phyloP scores from a whole-genome alignment of 2,329 filamentous ascomycete species.

The Ilyonectria robusta region DNA sequence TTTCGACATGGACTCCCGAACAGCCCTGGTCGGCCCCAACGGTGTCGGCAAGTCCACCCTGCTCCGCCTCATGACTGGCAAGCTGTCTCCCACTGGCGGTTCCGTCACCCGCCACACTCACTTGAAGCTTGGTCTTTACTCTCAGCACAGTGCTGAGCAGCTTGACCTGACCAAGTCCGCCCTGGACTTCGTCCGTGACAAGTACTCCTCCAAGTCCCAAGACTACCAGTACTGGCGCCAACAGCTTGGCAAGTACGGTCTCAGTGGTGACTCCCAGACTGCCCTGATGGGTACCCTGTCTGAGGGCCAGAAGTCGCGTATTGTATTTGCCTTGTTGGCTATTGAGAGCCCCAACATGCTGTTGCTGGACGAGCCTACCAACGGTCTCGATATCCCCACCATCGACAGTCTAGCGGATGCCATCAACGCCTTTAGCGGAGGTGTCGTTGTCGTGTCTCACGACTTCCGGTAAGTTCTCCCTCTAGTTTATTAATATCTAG shows the following conservation, averaged over 20 bases:
- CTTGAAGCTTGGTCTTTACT: conserved; percentile 98
- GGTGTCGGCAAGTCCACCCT: conserved; percentile 99
- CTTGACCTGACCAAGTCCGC: conserved; percentile 98
- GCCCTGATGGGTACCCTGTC: conserved; percentile 98
- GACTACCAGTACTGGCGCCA: conserved; percentile 99
- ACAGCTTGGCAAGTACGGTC: conserved; percentile 94
- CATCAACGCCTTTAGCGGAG: conserved; percentile 95
- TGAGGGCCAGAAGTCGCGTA: conserved; percentile 97
- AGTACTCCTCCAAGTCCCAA: conserved; percentile 89
- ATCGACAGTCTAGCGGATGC: conserved; percentile 98
- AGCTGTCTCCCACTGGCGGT: conserved; percentile 87
- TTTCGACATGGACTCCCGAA: conserved; percentile 99
- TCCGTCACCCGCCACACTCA: conserved; percentile 93
- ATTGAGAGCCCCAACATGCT: conserved; percentile 99
- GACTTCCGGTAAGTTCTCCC: conserved; percentile 86
- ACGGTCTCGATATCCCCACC: conserved; percentile 98
- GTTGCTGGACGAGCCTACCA: conserved; percentile 97
- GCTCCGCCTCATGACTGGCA: conserved; percentile 95
- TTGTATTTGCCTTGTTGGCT: conserved; percentile 95
- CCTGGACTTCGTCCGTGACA: conserved; percentile 97
- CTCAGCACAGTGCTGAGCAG: conserved; percentile 98
- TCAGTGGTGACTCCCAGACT: conserved; percentile 94
- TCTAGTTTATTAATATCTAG: background rate
- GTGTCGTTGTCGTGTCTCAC: conserved; percentile 98
- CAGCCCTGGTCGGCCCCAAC: conserved; percentile 96